Percentiles rank a stretch among this genome's conserved stretches.
These are phyloP conservation scores for Stagonosporopsis cucurbitacearum DNA, from an alignment of 2,329 filamentous ascomycete species.

Conservation along the genomic window DNA sequence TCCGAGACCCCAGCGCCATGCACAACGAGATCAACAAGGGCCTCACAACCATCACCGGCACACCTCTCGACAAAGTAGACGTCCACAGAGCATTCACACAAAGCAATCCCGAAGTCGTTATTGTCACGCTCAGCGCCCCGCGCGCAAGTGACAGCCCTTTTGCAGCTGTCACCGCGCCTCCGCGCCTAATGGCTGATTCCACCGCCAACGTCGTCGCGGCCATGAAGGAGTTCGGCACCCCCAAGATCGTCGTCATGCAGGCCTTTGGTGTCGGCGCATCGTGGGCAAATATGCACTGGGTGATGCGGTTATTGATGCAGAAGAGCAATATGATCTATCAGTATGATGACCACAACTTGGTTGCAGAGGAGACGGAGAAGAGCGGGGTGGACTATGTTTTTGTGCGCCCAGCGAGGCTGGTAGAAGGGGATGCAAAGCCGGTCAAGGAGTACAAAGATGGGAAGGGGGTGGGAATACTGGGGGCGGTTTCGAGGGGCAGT, in stretches of 20 bases:
- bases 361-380: constrained; percentile 52
- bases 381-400: constrained; percentile 52
- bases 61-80: constrained; percentile 46
- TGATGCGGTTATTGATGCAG: constrained; percentile 55
- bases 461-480: constrained; percentile 51
- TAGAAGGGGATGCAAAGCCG: constrained; percentile 46
- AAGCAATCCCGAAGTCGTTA: constrained; percentile 46
- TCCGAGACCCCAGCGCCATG: constrained; percentile 51
- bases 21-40: constrained; percentile 20
- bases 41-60: constrained; percentile 52
- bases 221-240: constrained; percentile 48
- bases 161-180: constrained; percentile 52
- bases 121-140: constrained; percentile 59
- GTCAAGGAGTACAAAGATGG: constrained; percentile 55
- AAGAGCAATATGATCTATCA: constrained; percentile 56
- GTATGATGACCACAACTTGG: constrained; percentile 57
- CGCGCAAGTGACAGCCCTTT: constrained; percentile 58
- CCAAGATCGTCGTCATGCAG: constrained; percentile 59
- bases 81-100: constrained; percentile 47
- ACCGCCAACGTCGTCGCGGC: constrained; percentile 47
- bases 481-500: constrained; percentile 46
- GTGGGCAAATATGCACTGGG: constrained; percentile 50
- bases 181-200: constrained; percentile 56
- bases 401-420: constrained; percentile 55
- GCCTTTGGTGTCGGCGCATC: constrained; percentile 59